A percentile compares a stretch with the other conserved stretches of the same genome.
Conservation (phyloP, 2,329 filamentous ascomycete genomes). For the Hypoxylon sp. region DNA sequence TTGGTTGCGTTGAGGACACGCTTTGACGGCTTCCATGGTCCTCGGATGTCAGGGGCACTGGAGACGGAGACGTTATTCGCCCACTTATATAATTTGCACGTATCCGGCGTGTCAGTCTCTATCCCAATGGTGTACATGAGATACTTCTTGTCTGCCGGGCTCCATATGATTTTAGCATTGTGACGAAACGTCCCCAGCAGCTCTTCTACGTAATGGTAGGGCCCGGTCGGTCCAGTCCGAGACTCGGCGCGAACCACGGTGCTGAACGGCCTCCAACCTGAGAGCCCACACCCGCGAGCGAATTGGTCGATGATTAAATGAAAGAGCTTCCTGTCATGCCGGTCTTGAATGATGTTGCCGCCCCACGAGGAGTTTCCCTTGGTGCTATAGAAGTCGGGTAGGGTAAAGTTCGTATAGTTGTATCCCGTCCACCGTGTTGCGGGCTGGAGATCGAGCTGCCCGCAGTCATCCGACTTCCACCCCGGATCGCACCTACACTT, state of each 20-base stretch:
- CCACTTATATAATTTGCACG: conserved; percentile 50
- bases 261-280: conserved; percentile 64
- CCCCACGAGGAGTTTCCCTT: conserved; percentile 64
- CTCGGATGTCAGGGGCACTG: conserved; percentile 47
- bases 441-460: conserved; percentile 61
- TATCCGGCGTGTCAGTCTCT: conserved; percentile 47
- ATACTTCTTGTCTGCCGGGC: conserved; percentile 60
- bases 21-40: conserved; percentile 40
- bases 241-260: conserved; percentile 64
- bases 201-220: conserved; percentile 60
- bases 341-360: conserved; percentile 63
- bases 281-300: conserved; percentile 61
- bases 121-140: conserved; percentile 63
- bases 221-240: conserved; percentile 59
- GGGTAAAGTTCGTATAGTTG: conserved; percentile 59
- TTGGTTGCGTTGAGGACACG: conserved; percentile 56
- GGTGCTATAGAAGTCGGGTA: conserved; percentile 48
- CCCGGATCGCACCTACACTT: conserved; percentile 58
- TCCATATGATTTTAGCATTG: conserved; percentile 63
- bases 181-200: conserved; percentile 62
- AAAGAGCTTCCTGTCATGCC: conserved; percentile 56
- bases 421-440: conserved; percentile 61
- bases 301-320: conserved; percentile 65
- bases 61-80: conserved; percentile 55
- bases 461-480: conserved; percentile 62